Percentiles rank a stretch among this genome's conserved stretches.
These are phyloP conservation scores for Erythrophleum ivorense DNA, from an alignment of 331 rosid species.

Conservation along the genomic window DNA sequence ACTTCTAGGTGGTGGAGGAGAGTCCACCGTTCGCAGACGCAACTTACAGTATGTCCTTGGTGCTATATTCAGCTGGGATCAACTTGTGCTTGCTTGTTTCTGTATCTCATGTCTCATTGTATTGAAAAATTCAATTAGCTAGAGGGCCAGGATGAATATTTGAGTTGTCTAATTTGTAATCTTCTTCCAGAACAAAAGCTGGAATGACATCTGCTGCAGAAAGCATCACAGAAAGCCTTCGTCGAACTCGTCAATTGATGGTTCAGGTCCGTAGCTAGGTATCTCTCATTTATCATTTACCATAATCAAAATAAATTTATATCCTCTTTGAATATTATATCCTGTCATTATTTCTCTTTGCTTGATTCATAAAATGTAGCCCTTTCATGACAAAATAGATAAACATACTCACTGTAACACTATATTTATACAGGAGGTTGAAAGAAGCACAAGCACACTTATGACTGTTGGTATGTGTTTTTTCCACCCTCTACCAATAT, in stretches of 20 bases:
- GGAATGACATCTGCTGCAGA: conserved; percentile 98
- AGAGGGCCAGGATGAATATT: conserved; percentile 25
- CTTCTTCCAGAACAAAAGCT: conserved; percentile 75
- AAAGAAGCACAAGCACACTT: conserved; percentile 77
- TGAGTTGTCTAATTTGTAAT: conserved; percentile 13
- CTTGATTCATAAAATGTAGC: conserved; percentile 7
- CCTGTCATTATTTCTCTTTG: background rate
- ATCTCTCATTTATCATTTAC: background rate
- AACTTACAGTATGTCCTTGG: conserved; percentile 76
- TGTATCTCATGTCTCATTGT: conserved; percentile 16
- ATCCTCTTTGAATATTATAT: background rate
- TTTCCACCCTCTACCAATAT: conserved; percentile 21
- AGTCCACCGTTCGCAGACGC: conserved; percentile 87
- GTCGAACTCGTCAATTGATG: conserved; percentile 92
- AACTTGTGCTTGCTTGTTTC: background rate
- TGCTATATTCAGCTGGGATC: conserved; percentile 25
- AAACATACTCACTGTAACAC: conserved; percentile 23
- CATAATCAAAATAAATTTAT: background rate
- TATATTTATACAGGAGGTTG: conserved; percentile 71
- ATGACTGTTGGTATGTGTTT: conserved; percentile 71
- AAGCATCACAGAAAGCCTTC: conserved; percentile 93
- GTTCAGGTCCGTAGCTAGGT: conserved; percentile 69
- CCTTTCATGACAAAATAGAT: background rate
- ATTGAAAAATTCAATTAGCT: conserved; percentile 33
- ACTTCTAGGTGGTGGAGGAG: conserved; percentile 90